These are phyloP conservation scores for Linnemannia schmuckeri DNA, from an alignment of 192 early-diverging fungal genomes.

Conservation along the genomic window DNA sequence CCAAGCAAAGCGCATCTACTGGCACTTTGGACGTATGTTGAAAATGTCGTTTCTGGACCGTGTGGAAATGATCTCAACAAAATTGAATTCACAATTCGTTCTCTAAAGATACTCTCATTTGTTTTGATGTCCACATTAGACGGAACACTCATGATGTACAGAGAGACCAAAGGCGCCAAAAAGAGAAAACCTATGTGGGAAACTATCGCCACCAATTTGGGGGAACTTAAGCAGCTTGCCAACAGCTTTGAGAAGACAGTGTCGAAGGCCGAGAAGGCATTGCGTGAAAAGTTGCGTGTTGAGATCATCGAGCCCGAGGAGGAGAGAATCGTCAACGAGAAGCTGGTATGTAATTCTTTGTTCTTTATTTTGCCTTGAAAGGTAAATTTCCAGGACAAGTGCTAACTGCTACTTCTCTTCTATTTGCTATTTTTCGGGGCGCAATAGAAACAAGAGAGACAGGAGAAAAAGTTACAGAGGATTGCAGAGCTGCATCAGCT, in stretches of 20 bases:
- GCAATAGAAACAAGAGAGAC: slow-evolving; percentile 36
- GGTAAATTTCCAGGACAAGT: too few species aligned
- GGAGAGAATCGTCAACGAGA: slow-evolving; percentile 28
- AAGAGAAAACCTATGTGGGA: slow-evolving; percentile 46
- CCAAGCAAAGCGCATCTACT: slow-evolving; percentile 35
- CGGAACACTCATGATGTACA: slow-evolving; percentile 32
- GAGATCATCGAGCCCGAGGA: slow-evolving; percentile 41
- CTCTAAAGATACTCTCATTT: neutral
- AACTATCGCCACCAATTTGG: slow-evolving; percentile 38
- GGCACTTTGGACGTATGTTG: slow-evolving; percentile 53
- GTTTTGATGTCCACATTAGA: slow-evolving; percentile 16
- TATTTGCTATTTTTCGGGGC: neutral
- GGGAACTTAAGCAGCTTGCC: slow-evolving; percentile 23
- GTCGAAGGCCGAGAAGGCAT: slow-evolving; percentile 29
- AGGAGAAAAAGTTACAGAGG: slow-evolving; percentile 29
- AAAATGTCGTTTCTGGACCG: neutral
- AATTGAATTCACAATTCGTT: neutral
- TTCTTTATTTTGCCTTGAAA: neutral
- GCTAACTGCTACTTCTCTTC: neutral
- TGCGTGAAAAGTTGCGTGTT: slow-evolving; percentile 21
- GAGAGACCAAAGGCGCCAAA: slow-evolving; percentile 37
- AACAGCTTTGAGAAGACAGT: slow-evolving; percentile 21
- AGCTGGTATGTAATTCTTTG: slow-evolving; percentile 12
- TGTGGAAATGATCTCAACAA: neutral
- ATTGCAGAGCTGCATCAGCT: slow-evolving; percentile 41